phyloP scores from a whole-genome alignment of 2,329 filamentous ascomycete species.

The Diaporthe australafricana region DNA sequence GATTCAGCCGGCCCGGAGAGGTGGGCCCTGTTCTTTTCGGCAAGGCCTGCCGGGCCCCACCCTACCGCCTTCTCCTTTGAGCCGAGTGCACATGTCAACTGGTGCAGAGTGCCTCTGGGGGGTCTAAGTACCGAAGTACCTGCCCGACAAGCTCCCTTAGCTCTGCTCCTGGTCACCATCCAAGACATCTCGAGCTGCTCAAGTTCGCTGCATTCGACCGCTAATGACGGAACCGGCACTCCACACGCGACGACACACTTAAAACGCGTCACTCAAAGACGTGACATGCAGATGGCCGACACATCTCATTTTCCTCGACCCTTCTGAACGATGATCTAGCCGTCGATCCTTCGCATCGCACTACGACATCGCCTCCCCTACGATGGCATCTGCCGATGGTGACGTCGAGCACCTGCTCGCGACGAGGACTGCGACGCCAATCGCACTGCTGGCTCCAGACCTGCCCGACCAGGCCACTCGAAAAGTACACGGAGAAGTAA shows the following conservation, averaged over 20 bases:
- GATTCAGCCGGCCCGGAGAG: constrained; percentile 29
- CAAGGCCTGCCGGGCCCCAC: neutral
- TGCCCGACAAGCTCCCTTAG: neutral
- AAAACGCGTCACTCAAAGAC: neutral
- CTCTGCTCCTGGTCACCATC: constrained; percentile 18
- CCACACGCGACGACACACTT: neutral
- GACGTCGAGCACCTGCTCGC: constrained; percentile 39
- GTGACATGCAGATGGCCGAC: neutral
- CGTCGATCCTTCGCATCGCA: constrained; percentile 43
- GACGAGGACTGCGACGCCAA: constrained; percentile 55
- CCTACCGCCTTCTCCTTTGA: constrained; percentile 26
- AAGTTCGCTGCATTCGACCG: neutral
- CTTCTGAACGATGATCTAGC: constrained; percentile 34
- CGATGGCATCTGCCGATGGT: constrained; percentile 40
- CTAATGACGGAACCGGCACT: constrained; percentile 17
- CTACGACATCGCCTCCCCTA: constrained; percentile 27
- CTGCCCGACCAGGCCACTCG: constrained; percentile 54
- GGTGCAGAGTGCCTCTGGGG: too few relatives aligned
- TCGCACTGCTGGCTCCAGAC: constrained; percentile 65
- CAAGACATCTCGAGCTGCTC: constrained; percentile 14
- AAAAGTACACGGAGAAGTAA: constrained; percentile 77
- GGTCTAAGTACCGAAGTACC: constrained; percentile 1
- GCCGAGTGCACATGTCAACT: too few relatives aligned
- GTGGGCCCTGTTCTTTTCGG: constrained; percentile 1
- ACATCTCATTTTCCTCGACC: constrained; percentile 18